Percentiles rank a stretch among this genome's conserved stretches.
These are phyloP conservation scores for Alternaria sp. DNA, from an alignment of 2,329 filamentous ascomycete genomes.

Conservation along the genomic window DNA sequence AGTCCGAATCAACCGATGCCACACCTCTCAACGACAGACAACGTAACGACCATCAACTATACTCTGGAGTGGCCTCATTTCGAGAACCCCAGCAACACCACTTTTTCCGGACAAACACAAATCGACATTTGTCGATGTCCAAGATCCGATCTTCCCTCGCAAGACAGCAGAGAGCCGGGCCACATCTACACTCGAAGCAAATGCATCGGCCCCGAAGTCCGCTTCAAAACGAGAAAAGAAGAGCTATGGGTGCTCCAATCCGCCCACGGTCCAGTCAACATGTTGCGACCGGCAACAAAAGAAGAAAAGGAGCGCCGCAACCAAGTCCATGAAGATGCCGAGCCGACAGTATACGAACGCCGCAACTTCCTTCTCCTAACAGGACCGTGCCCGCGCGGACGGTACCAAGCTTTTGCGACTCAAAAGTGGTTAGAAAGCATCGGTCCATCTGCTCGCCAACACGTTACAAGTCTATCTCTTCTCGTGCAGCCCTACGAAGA, in stretches of 20 bases:
- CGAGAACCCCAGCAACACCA: constrained; percentile 38
- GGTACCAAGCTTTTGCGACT: constrained; percentile 44
- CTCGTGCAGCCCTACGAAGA: constrained; percentile 39
- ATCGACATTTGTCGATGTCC: constrained; percentile 38
- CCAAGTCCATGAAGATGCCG: constrained; percentile 30
- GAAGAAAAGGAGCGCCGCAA: constrained; percentile 21
- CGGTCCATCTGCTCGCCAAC: constrained; percentile 15
- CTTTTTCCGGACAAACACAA: constrained; percentile 33
- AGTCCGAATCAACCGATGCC: constrained; percentile 21
- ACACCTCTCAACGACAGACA: constrained; percentile 40
- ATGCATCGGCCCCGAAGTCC: constrained; percentile 32
- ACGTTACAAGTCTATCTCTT: constrained; percentile 30
- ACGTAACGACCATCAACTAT: constrained; percentile 47
- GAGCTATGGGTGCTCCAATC: constrained; percentile 35
- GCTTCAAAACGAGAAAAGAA: constrained; percentile 20
- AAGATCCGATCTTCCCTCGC: constrained; percentile 7
- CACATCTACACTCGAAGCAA: constrained; percentile 42
- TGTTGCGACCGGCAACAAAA: constrained; percentile 33
- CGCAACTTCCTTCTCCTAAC: constrained; percentile 37
- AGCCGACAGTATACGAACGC: constrained; percentile 33
- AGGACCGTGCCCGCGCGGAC: constrained; percentile 39
- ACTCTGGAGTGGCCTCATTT: constrained; percentile 34
- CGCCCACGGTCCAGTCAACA: constrained; percentile 34
- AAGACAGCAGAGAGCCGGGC: constrained; percentile 15
- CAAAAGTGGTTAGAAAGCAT: constrained; percentile 29